These are phyloP conservation scores for Helotiales sp. DNA, from an alignment of 2,329 filamentous ascomycete genomes.

Conservation along the genomic window DNA sequence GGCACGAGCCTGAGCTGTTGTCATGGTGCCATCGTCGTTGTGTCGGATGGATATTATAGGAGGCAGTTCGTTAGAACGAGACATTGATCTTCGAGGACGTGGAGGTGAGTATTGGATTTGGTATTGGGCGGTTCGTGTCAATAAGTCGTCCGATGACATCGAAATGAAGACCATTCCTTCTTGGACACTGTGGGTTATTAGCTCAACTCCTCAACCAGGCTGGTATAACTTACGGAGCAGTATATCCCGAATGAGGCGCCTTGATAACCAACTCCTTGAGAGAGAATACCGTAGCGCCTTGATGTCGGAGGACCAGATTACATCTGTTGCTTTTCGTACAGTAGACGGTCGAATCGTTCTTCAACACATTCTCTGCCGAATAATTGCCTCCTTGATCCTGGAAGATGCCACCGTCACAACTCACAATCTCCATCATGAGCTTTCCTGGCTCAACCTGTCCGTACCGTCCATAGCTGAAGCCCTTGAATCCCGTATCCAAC, in stretches of 20 bases:
- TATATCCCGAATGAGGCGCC: slow-evolving; percentile 77
- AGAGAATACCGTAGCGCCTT: slow-evolving; percentile 77
- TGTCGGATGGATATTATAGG: slow-evolving; percentile 54
- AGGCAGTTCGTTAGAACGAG: slow-evolving; percentile 34
- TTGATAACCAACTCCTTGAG: slow-evolving; percentile 86
- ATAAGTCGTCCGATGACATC: slow-evolving; percentile 77
- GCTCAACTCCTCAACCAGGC: not conserved
- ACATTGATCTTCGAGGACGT: slow-evolving; percentile 21
- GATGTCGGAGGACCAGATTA: slow-evolving; percentile 82
- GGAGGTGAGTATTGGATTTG: slow-evolving; percentile 62
- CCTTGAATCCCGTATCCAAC: slow-evolving; percentile 45
- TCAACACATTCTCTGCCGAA: slow-evolving; percentile 77
- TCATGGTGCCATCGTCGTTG: slow-evolving; percentile 51
- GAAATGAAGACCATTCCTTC: slow-evolving; percentile 91
- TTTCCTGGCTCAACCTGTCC: slow-evolving; percentile 84
- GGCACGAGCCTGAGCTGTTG: slow-evolving; percentile 44
- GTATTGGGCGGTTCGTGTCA: slow-evolving; percentile 72
- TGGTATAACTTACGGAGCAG: slow-evolving; percentile 71
- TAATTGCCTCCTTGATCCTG: slow-evolving; percentile 59
- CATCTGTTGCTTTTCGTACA: slow-evolving; percentile 86
- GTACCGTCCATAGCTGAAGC: slow-evolving; percentile 79
- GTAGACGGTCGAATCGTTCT: slow-evolving; percentile 81
- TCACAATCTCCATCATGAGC: slow-evolving; percentile 83
- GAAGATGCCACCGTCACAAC: slow-evolving; percentile 80
- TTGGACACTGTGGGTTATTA: slow-evolving; percentile 61